Percentiles rank a stretch among this genome's conserved stretches.
Conservation (phyloP, 306 rosid species). For the Vigna reflexopilosa region DNA sequence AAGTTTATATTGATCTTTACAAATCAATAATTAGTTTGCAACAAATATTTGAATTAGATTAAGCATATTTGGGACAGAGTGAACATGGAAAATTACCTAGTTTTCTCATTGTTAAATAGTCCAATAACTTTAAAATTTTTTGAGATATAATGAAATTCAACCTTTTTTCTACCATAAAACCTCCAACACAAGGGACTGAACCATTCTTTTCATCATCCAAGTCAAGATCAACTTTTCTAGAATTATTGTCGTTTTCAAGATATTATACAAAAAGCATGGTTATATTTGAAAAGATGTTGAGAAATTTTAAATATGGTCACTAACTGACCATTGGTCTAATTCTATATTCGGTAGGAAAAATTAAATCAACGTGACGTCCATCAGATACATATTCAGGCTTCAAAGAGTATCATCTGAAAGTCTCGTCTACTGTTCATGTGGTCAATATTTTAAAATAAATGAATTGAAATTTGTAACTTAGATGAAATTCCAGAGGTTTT, state of each 20-base stretch:
- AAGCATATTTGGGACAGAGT: not conserved
- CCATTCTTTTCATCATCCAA: not conserved
- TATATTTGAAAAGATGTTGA: not conserved
- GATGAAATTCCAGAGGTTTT: conserved; percentile 13
- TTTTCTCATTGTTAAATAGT: not conserved
- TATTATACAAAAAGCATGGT: not conserved
- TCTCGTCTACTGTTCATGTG: conserved; percentile 19
- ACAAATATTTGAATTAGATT: conserved; percentile 25
- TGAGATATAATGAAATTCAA: conserved; percentile 14
- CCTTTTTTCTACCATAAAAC: not conserved
- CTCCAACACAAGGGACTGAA: not conserved
- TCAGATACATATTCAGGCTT: conserved; percentile 24
- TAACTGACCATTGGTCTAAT: conserved; percentile 31
- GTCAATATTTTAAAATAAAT: conserved; percentile 25
- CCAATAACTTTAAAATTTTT: conserved; percentile 1
- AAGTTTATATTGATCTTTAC: not conserved
- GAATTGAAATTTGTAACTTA: conserved; percentile 16
- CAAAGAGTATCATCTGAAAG: conserved; percentile 6
- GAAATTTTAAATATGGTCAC: conserved; percentile 11
- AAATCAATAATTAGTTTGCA: conserved; percentile 14
- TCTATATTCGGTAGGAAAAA: conserved; percentile 33
- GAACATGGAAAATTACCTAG: conserved; percentile 1
- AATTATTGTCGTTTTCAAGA: conserved; percentile 4
- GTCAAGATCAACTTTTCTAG: conserved; percentile 12
- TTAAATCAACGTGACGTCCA: conserved; percentile 3